Evolutionary conservation across 163 green algal genomes (phyloP), one percentile per base, ranked within the genome.

Genomic region (Scenedesmus sp.): DNA sequence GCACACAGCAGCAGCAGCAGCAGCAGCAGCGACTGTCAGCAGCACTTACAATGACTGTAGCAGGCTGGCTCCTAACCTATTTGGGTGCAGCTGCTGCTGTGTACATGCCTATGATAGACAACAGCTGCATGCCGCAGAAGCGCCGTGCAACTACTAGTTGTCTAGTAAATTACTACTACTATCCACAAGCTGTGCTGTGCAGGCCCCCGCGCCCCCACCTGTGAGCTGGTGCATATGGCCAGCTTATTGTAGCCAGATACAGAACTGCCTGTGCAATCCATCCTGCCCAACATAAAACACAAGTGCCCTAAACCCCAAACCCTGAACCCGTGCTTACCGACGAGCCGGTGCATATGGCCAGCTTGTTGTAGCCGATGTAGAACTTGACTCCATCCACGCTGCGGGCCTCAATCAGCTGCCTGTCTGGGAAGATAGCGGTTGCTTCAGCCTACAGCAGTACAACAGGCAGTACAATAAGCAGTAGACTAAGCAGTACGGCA

Each of bases 271-370:
- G 34, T 46, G 34, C 34, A 46, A 46, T 46, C 34, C 34, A 46
- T 46, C 34, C 34, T 46, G 34, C 34, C 34, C 34, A 46, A 46
- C 34, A 46, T 46, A 46, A 46, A 46, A 46, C 34, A 46, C 34
- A 46, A 46, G 16, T 46, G 12, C 34, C 60, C 20, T 46, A 76
- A 3, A 67, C 23, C 6, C 46, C 34, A 70, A 83, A 46, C 34
- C 60, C 20, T 46, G 60, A 3, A 67, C 23, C 6, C 46, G 15
- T 54, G 67, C 73, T 13, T 74, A 95, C 96, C 94, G 96, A 94
- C 5, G 95, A 97, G n/a, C 97, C 97, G 8, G 96, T 98, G 87
- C 94, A 94, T 66, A 99, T 96, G 56, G 95, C 97, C 52, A 99
- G 96, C 86, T 97, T 96, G 94, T 99, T 97, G 87, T 99, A 99